Evolutionary conservation across 306 rosid species (phyloP), one percentile per base, ranked within the genome.

Genomic region (Quillaja saponaria): DNA sequence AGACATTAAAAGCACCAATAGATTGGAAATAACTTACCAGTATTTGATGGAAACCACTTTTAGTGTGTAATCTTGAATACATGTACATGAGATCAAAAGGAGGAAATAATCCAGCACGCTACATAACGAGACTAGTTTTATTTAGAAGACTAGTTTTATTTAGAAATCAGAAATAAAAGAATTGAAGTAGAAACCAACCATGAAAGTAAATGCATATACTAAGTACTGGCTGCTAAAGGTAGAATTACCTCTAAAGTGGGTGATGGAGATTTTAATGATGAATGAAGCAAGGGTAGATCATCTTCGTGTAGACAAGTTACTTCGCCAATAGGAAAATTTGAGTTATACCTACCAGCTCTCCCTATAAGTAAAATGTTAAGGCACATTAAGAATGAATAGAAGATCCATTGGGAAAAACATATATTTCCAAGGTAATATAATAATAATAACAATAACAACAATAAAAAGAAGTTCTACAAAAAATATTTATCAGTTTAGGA

Each of bases 311-410:
- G 51, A 65, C 96, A 92, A 59, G 98, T 86, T 49, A 92, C 98
- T 84, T 92, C 90, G 62, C 95, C 98, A 28, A 62, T 35, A 3
- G 95, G 95, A 78, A 79, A 92, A 63, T 78, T 80, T 58, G 98
- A 92, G 61, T 89, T 95, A 61, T 82, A 88, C 80, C 98, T 85
- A 67, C 98, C 96, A 56, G 96, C 98, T 88, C 96, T 82, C 71
- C 98, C 98, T 92, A 73, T 63, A 73, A 61, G 53, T 20, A 80
- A 71, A n/a, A 82, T 65, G 74, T 55, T 76, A 52, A 74, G 75
- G 37, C 52, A 61, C 19, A 40, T 33, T 7, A 51, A 63, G 58
- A 61, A 69, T 12, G 44, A 61, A 64, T 11, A 49, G 31, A 21
- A 16, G 55, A 65, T 61, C 49, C 33, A 70, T 66, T 17, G 33